Evolutionary conservation across 116 monocot genomes (phyloP).

Genomic region (Posidonia oceanica): DNA sequence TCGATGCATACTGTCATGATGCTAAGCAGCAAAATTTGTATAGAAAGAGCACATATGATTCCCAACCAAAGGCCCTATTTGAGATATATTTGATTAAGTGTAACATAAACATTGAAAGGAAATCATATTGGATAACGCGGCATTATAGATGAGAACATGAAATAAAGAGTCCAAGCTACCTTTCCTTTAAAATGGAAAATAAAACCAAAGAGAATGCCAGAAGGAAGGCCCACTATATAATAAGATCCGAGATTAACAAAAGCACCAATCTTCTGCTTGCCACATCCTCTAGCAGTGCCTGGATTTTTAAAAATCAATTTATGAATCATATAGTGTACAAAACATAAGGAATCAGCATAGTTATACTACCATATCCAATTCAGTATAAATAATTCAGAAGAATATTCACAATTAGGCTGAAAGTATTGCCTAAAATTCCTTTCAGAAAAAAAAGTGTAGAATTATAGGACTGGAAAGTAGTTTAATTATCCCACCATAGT

Average conservation of each 20-base stretch:
- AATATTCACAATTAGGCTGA: too few species aligned
- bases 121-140: too few species aligned
- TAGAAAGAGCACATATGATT: slow-evolving; percentile 33
- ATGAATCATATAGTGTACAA: too few species aligned
- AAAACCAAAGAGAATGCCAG: slow-evolving; percentile 26
- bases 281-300: slow-evolving; percentile 44
- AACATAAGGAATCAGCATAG: too few species aligned
- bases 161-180: slow-evolving; percentile 7
- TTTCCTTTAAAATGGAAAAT: slow-evolving; percentile 30
- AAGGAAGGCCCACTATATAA: slow-evolving; percentile 39
- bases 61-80: slow-evolving; percentile 60
- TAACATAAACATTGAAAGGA: too few species aligned
- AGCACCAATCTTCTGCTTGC: slow-evolving; percentile 41
- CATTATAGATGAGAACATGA: too few species aligned
- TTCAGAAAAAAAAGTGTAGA: too few species aligned
- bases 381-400: too few species aligned
- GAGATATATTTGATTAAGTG: not conserved
- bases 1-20: slow-evolving; percentile 24
- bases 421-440: too few species aligned
- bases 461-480: too few species aligned
- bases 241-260: slow-evolving; percentile 40
- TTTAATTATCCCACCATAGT: too few species aligned
- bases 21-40: slow-evolving; percentile 27
- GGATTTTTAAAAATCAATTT: not conserved
- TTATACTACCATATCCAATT: too few species aligned